phyloP scores from a whole-genome alignment of 169 alveolate genomes.

The Plasmodium knowlesi region DNA sequence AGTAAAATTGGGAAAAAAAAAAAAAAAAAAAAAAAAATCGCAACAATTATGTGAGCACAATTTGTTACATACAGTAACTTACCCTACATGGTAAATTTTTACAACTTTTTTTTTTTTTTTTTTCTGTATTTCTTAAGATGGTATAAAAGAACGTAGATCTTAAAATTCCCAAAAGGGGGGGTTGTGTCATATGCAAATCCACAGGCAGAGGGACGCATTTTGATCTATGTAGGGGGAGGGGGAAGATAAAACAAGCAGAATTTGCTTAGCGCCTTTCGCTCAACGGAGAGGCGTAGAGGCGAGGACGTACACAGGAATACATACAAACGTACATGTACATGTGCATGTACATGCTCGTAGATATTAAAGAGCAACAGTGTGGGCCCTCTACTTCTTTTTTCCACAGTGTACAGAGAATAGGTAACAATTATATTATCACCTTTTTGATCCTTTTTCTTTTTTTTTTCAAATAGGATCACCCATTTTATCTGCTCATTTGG shows the following conservation, averaged over 20 bases:
- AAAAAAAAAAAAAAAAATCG: not conserved
- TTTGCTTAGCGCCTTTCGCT: not conserved
- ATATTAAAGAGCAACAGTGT: not conserved
- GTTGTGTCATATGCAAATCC: not conserved
- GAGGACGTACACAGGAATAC: not conserved
- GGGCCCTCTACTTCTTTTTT: not conserved
- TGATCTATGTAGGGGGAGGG: not conserved
- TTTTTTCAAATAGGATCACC: not conserved
- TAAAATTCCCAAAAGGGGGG: not conserved
- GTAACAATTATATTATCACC: not conserved
- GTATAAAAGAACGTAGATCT: not conserved
- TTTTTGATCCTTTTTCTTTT: too few species aligned
- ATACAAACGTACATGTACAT: not conserved
- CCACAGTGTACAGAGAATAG: not conserved
- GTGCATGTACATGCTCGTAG: not conserved
- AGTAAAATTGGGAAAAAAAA: not conserved
- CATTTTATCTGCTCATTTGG: not conserved
- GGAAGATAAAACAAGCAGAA: not conserved
- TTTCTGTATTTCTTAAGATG: not conserved
- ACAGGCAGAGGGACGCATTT: not conserved
- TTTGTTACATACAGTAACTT: not conserved
- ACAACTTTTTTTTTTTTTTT: not conserved
- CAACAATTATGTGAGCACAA: not conserved
- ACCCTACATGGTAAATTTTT: not conserved
- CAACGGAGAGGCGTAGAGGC: not conserved